phyloP scores from a whole-genome alignment of 371 early-diverging fungal species.

The Thermomucor indicae-seudaticae region DNA sequence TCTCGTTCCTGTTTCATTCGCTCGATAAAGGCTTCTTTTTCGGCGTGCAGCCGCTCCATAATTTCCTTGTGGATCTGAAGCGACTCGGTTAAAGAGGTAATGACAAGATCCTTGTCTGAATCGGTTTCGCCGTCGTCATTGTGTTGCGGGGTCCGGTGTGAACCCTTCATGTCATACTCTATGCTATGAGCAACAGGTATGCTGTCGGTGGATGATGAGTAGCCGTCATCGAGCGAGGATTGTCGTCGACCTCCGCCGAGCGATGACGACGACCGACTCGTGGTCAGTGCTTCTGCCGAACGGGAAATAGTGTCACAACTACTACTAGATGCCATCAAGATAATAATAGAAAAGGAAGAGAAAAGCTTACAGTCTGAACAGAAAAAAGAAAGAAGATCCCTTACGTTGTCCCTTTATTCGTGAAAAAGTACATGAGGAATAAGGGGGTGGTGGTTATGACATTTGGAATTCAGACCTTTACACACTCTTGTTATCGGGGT shows the following conservation, averaged over 20 bases:
- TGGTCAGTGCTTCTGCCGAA: not conserved
- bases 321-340: too few species aligned
- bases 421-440: too few species aligned
- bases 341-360: not conserved
- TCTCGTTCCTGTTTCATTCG: slow-evolving; percentile 20
- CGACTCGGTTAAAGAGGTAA: slow-evolving; percentile 33
- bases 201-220: slow-evolving; percentile 1
- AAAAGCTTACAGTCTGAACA: too few species aligned
- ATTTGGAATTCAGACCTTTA: not conserved
- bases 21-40: slow-evolving; percentile 23
- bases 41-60: slow-evolving; percentile 31
- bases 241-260: too few species aligned
- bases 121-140: slow-evolving; percentile 8
- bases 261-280: not conserved
- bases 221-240: too few species aligned
- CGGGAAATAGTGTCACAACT: not conserved
- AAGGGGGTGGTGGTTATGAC: not conserved
- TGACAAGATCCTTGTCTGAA: slow-evolving; percentile 40
- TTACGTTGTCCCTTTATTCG: not conserved
- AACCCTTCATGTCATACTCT: slow-evolving; percentile 7
- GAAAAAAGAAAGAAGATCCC: not conserved
- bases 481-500: not conserved
- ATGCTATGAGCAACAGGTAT: not conserved
- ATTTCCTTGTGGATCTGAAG: slow-evolving; percentile 42
- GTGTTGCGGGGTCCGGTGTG: not conserved